These are phyloP conservation scores for Puccinia hordei DNA, from an alignment of 1,284 basidiomycete species.

Conservation along the genomic window DNA sequence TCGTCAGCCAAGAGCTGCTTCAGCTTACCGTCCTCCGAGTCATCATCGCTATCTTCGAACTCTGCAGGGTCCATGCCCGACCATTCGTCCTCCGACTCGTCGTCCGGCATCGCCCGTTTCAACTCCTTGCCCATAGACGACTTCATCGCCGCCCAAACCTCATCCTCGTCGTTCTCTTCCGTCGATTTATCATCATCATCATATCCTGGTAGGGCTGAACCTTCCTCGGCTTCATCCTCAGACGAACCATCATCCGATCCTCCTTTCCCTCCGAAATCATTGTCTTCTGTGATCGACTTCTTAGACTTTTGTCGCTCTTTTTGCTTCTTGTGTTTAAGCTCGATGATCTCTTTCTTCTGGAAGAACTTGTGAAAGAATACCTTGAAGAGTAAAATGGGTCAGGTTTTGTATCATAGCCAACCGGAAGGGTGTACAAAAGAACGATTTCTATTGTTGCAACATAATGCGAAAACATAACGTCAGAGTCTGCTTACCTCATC, in stretches of 20 bases:
- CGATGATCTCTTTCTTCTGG: conserved; percentile 58
- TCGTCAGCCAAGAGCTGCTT: conserved; percentile 65
- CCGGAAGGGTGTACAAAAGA: conserved; percentile 3
- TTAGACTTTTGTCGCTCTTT: conserved; percentile 53
- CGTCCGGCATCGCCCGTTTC: conserved; percentile 54
- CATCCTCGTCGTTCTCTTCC: conserved; percentile 56
- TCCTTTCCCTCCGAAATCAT: conserved; percentile 58
- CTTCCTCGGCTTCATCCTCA: conserved; percentile 51
- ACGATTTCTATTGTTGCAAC: not conserved
- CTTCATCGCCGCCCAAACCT: conserved; percentile 62
- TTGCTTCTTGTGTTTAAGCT: conserved; percentile 56
- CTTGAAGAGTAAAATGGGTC: conserved; percentile 64
- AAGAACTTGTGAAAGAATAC: conserved; percentile 62
- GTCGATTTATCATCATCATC: conserved; percentile 51
- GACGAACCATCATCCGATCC: conserved; percentile 59
- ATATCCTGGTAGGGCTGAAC: conserved; percentile 52
- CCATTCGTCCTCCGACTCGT: conserved; percentile 65
- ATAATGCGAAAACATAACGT: not conserved
- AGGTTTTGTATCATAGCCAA: too few species aligned
- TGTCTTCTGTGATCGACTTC: conserved; percentile 59
- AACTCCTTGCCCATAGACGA: conserved; percentile 60
- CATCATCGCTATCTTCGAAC: conserved; percentile 18
- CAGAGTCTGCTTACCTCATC: conserved; percentile 30
- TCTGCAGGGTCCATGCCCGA: conserved; percentile 22
- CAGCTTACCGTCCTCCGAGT: not conserved